These are phyloP conservation scores for Nemania sp. DNA, from an alignment of 2,329 filamentous ascomycete genomes.

Conservation along the genomic window DNA sequence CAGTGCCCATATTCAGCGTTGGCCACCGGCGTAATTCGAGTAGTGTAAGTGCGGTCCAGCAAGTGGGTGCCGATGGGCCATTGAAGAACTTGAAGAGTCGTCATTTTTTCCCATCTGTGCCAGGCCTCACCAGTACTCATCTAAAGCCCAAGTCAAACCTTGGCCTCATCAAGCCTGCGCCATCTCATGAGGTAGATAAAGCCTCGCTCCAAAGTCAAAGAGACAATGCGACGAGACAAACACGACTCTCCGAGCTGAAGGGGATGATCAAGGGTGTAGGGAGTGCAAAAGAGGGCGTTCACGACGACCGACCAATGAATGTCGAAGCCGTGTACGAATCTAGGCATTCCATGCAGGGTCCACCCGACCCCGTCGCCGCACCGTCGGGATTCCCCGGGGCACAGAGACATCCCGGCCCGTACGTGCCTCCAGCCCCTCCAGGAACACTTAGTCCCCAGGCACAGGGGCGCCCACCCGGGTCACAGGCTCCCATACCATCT, in stretches of 20 bases:
- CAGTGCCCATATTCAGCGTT: slow-evolving; percentile 45
- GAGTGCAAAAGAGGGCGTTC: slow-evolving; percentile 34
- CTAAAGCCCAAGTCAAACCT: slow-evolving; percentile 32
- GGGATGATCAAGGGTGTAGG: slow-evolving; percentile 39
- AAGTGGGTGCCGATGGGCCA: slow-evolving; percentile 26
- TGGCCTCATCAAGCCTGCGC: slow-evolving; percentile 15
- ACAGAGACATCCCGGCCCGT: slow-evolving; percentile 19
- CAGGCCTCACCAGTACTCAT: slow-evolving; percentile 28
- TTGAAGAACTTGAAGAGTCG: slow-evolving; percentile 47
- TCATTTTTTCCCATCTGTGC: slow-evolving; percentile 43
- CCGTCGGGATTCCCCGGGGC: slow-evolving; percentile 2
- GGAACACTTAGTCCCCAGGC: slow-evolving; percentile 2
- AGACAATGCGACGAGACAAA: slow-evolving; percentile 21
- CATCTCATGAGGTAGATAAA: slow-evolving; percentile 28
- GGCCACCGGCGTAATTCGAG: slow-evolving; percentile 36
- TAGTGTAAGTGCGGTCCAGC: slow-evolving; percentile 25
- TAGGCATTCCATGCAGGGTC: slow-evolving; percentile 28
- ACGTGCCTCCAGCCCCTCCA: background rate
- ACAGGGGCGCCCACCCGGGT: slow-evolving; percentile 1
- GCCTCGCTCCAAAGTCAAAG: slow-evolving; percentile 18
- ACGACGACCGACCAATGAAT: slow-evolving; percentile 36
- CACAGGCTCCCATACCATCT: background rate
- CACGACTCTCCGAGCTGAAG: slow-evolving; percentile 40
- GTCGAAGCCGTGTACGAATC: slow-evolving; percentile 23
- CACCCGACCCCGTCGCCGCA: slow-evolving; percentile 19